These are phyloP conservation scores for Lasiodiplodia gonubiensis DNA, from an alignment of 2,329 filamentous ascomycete genomes.

Conservation along the genomic window DNA sequence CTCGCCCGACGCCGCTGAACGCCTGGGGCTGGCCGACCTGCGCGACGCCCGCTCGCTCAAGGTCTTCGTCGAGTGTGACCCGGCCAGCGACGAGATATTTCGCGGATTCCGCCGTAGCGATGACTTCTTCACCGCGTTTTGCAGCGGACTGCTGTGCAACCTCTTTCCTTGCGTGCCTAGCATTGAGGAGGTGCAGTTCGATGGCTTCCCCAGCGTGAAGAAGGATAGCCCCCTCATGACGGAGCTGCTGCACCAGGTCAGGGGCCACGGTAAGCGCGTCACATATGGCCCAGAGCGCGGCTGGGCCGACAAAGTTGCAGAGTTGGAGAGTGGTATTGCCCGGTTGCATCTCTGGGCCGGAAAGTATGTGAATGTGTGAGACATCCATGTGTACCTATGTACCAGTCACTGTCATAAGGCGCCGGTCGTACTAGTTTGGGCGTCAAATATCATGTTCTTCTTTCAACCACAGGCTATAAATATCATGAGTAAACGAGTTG, in stretches of 20 bases:
- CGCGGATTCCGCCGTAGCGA: conserved; percentile 69
- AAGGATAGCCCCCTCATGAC: conserved; percentile 69
- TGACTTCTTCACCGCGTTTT: conserved; percentile 74
- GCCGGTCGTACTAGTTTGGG: background rate
- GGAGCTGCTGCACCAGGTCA: conserved; percentile 62
- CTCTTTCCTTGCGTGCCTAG: conserved; percentile 64
- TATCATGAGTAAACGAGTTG: background rate
- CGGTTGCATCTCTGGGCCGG: conserved; percentile 15
- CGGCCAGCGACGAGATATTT: conserved; percentile 67
- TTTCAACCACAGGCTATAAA: background rate
- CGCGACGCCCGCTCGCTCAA: conserved; percentile 63
- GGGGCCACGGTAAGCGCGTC: conserved; percentile 53
- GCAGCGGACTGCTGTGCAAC: conserved; percentile 60
- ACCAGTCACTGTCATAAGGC: background rate
- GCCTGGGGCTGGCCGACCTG: conserved; percentile 68
- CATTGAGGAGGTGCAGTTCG: conserved; percentile 68
- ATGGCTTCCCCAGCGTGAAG: conserved; percentile 70
- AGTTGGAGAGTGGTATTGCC: conserved; percentile 33
- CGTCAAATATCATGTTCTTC: background rate
- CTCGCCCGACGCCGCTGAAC: background rate
- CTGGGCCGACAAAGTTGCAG: conserved; percentile 61
- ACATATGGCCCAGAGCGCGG: conserved; percentile 71
- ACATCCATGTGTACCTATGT: background rate
- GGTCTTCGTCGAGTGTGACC: conserved; percentile 75
- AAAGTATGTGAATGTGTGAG: background rate